A percentile compares a stretch with the other conserved stretches of the same genome.
Evolutionary conservation across 2,329 filamentous ascomycete genomes (phyloP).

Genomic region (Neonectria faginata): DNA sequence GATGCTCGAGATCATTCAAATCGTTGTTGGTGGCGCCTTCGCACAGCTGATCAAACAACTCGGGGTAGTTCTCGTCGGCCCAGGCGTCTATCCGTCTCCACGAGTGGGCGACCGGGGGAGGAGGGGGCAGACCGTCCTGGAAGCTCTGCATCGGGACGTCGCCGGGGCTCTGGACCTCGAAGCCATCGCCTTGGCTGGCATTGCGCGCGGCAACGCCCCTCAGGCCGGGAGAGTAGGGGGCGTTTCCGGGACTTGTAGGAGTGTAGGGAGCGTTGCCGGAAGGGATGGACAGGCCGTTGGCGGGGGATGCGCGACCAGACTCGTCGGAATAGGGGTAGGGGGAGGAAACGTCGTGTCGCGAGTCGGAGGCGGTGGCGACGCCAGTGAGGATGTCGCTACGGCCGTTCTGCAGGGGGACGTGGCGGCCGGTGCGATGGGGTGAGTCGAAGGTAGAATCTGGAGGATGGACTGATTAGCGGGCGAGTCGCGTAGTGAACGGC

Average conservation of each 20-base stretch:
- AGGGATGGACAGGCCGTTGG: slow-evolving; percentile 54
- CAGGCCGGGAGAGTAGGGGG: slow-evolving; percentile 91
- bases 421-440: slow-evolving; percentile 89
- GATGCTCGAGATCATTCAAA: slow-evolving; percentile 95
- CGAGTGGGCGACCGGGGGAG: slow-evolving; percentile 87
- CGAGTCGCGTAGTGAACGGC: slow-evolving; percentile 14
- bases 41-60: slow-evolving; percentile 92
- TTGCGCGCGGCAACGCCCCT: slow-evolving; percentile 79
- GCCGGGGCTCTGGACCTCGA: slow-evolving; percentile 77
- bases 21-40: slow-evolving; percentile 95
- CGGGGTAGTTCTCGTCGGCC: slow-evolving; percentile 94
- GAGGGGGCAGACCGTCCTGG: slow-evolving; percentile 87
- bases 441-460: slow-evolving; percentile 93
- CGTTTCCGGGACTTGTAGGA: slow-evolving; percentile 66
- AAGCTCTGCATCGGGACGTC: slow-evolving; percentile 99
- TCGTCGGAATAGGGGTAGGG: slow-evolving; percentile 87
- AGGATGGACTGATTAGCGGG: slow-evolving; percentile 38
- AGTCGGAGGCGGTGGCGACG: slow-evolving; percentile 89
- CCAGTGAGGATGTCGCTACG: slow-evolving; percentile 86
- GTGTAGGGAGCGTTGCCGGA: slow-evolving; percentile 56
- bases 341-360: slow-evolving; percentile 83
- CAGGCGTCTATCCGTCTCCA: slow-evolving; percentile 95
- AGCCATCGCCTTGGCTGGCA: slow-evolving; percentile 71
- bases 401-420: slow-evolving; percentile 87
- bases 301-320: slow-evolving; percentile 63